phyloP scores from a whole-genome alignment of 805 yeast species.

The Cyberlindnera nakhonratchasimensis region DNA sequence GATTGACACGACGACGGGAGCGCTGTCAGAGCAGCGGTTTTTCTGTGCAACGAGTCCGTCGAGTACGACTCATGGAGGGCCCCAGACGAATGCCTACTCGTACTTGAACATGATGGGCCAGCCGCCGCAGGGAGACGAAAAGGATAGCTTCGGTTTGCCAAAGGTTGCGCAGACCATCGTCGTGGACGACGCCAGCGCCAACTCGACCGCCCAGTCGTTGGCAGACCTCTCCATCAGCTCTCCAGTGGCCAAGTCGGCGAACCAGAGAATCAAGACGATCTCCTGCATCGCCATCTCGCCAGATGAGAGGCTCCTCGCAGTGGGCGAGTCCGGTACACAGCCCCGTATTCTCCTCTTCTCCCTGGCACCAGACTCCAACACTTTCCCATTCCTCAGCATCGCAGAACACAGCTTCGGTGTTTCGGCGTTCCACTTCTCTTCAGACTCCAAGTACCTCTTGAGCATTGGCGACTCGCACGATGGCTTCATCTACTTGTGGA shows the following conservation, averaged over 20 bases:
- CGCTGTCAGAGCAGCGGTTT: constrained; percentile 40
- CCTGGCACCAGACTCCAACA: constrained; percentile 44
- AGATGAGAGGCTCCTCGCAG: constrained; percentile 50
- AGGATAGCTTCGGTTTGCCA: constrained; percentile 18
- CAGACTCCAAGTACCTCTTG: constrained; percentile 51
- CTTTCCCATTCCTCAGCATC: constrained; percentile 49
- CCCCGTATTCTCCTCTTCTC: constrained; percentile 64
- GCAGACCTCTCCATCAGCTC: constrained; percentile 15
- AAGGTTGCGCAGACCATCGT: constrained; percentile 15
- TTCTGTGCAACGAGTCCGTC: constrained; percentile 42
- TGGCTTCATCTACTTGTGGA: constrained; percentile 66
- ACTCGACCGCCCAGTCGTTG: constrained; percentile 5
- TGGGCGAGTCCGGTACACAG: constrained; percentile 68
- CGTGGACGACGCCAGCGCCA: constrained; percentile 12
- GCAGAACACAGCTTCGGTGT: constrained; percentile 68
- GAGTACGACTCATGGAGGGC: not conserved
- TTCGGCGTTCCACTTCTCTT: constrained; percentile 50
- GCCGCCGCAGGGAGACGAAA: constrained; percentile 11
- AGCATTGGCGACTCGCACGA: constrained; percentile 69
- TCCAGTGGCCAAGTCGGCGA: constrained; percentile 22
- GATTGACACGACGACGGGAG: constrained; percentile 24
- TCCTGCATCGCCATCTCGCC: constrained; percentile 59
- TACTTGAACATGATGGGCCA: constrained; percentile 16
- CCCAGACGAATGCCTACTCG: constrained; percentile 14
- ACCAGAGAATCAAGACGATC: constrained; percentile 44